These are phyloP conservation scores for Hyparrhenia diplandra DNA, from an alignment of 176 grass and related monocot species.

Conservation along the genomic window DNA sequence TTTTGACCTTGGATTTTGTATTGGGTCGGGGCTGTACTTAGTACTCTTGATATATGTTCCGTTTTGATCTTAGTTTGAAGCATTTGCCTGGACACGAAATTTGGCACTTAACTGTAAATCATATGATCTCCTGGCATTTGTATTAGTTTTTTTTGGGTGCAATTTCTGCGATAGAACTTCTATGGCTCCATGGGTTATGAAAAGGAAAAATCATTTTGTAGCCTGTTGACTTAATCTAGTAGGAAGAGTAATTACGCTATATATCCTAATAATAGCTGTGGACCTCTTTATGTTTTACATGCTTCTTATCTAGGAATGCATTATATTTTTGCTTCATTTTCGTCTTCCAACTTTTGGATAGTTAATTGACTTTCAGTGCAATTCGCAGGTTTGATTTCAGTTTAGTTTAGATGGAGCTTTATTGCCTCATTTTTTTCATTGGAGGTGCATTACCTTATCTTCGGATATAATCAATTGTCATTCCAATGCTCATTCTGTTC, in stretches of 20 bases:
- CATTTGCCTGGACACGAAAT: background rate
- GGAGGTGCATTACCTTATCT: background rate
- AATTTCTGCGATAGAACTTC: background rate
- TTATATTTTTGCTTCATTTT: background rate
- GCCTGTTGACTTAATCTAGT: slow-evolving; percentile 6
- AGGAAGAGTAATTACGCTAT: too few relatives aligned
- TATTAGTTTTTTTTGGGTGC: background rate
- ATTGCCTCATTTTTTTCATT: background rate
- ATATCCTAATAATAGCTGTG: too few relatives aligned
- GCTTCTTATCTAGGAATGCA: too few relatives aligned
- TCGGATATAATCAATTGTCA: background rate
- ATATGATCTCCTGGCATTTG: background rate
- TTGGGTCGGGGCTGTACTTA: background rate
- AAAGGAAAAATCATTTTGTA: background rate
- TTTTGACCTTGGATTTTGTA: background rate
- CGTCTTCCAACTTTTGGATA: background rate
- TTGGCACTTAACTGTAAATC: background rate
- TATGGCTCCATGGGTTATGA: background rate
- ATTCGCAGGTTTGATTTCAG: background rate
- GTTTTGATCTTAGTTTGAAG: background rate
- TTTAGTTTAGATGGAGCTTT: background rate
- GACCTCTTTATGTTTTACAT: too few relatives aligned
- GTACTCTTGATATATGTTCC: background rate
- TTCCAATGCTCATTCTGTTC: background rate
- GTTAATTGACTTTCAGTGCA: background rate